Evolutionary conservation across 140 eudicot species (phyloP).

Genomic region (Anethum foeniculum): DNA sequence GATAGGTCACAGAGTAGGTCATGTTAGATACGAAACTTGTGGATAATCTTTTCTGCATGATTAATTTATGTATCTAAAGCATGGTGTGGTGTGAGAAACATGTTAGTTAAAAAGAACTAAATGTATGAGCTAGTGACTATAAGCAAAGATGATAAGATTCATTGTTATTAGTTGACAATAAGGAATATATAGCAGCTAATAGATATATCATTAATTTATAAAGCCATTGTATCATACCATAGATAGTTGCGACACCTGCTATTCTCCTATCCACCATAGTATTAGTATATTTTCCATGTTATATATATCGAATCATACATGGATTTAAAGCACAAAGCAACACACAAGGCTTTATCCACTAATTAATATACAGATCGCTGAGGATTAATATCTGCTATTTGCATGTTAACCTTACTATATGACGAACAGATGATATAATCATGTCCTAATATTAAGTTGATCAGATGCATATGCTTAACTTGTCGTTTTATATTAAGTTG

Average conservation of each 20-base stretch:
- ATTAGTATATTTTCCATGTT: background rate
- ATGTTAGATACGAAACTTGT: background rate
- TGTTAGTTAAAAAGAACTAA: background rate
- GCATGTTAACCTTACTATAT: background rate
- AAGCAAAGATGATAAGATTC: background rate
- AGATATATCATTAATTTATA: background rate
- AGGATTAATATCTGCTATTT: background rate
- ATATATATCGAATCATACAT: background rate
- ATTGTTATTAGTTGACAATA: background rate
- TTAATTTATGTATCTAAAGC: background rate
- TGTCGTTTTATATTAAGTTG: background rate
- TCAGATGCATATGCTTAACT: too few species aligned
- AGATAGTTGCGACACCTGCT: background rate
- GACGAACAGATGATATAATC: too few species aligned
- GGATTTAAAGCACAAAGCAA: slow-evolving; percentile 4
- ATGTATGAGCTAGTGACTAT: background rate
- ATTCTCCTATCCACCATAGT: background rate
- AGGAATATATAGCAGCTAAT: background rate
- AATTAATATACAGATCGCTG: background rate
- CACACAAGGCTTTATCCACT: background rate
- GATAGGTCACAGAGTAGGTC: background rate
- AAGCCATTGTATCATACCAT: background rate
- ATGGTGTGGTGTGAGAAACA: background rate
- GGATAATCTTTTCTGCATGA: background rate
- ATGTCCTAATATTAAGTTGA: too few species aligned